Conservation (phyloP, 2,329 filamentous ascomycete genomes). For the Aspergillaceae sp. region DNA sequence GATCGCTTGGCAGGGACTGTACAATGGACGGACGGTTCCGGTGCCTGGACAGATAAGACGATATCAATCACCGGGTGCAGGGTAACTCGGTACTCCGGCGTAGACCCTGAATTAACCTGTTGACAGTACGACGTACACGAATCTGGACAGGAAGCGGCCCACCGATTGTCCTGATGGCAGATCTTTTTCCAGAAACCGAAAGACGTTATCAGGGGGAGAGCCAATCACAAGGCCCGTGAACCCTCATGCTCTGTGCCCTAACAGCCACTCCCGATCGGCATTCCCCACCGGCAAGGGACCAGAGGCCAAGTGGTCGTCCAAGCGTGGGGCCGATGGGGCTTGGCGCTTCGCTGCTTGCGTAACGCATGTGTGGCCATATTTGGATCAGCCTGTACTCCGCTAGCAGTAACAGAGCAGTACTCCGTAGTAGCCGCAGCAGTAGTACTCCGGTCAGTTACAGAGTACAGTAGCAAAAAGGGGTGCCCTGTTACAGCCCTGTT, state of each 20-base stretch:
- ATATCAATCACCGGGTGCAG: neutral
- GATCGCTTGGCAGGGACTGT: neutral
- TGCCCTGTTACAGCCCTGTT: neutral
- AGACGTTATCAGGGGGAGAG: conserved; percentile 3
- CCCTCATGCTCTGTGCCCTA: conserved; percentile 1
- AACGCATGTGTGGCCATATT: conserved; percentile 26
- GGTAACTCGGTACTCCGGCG: neutral
- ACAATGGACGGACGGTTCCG: no score
- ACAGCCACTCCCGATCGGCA: conserved; percentile 23
- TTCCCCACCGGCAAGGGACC: conserved; percentile 32
- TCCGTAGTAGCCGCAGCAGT: conserved; percentile 1
- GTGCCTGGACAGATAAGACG: neutral
- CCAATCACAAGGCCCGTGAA: no score
- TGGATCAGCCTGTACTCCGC: conserved; percentile 17
- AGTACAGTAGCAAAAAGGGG: neutral
- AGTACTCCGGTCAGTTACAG: neutral
- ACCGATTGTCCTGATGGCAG: conserved; percentile 1
- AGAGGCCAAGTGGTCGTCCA: conserved; percentile 20
- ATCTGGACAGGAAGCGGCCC: neutral
- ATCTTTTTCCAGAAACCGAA: conserved; percentile 14
- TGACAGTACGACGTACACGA: neutral
- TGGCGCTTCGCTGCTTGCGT: conserved; percentile 28
- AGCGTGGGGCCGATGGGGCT: conserved; percentile 18
- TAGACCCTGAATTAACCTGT: neutral
- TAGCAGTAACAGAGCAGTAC: neutral